Percentiles rank a stretch among this genome's conserved stretches.
Evolutionary conservation across 805 yeast species (phyloP).

Genomic region (Spathaspora gorwiae): DNA sequence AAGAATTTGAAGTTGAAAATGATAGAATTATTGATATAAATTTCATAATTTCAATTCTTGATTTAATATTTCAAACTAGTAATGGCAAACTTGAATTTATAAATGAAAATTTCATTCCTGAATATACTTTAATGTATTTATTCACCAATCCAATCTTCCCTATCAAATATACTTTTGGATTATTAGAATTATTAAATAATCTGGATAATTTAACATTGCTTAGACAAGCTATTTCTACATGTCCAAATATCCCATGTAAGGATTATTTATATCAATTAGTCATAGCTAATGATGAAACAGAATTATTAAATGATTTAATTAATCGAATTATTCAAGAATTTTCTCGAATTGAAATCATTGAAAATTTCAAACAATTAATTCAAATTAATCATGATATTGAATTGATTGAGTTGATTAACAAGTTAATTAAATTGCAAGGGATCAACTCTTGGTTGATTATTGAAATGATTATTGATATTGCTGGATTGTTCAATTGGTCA

Average conservation of each 20-base stretch:
- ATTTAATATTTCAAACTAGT: conserved; percentile 31
- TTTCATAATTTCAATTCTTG: conserved; percentile 46
- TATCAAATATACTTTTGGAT: conserved; percentile 45
- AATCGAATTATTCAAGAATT: conserved; percentile 63
- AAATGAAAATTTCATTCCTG: conserved; percentile 41
- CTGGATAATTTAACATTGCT: conserved; percentile 55
- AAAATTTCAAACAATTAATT: conserved; percentile 36
- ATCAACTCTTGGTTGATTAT: conserved; percentile 58
- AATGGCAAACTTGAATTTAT: conserved; percentile 18
- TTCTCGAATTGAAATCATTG: conserved; percentile 54
- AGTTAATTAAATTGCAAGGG: conserved; percentile 39
- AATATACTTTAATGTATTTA: conserved; percentile 61
- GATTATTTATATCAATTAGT: conserved; percentile 64
- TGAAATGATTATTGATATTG: conserved; percentile 64
- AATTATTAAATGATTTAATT: conserved; percentile 63
- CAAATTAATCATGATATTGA: conserved; percentile 18
- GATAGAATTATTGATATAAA: conserved; percentile 62
- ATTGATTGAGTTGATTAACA: conserved; percentile 35
- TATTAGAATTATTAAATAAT: conserved; percentile 46
- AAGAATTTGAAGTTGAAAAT: conserved; percentile 55
- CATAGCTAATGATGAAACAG: conserved; percentile 43
- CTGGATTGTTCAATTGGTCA: conserved; percentile 66
- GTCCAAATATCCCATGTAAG: conserved; percentile 59
- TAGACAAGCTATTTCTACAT: conserved; percentile 78
- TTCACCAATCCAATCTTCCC: conserved; percentile 90